Conservation (phyloP, 169 alveolate species). For the Plasmodium malariae region DNA sequence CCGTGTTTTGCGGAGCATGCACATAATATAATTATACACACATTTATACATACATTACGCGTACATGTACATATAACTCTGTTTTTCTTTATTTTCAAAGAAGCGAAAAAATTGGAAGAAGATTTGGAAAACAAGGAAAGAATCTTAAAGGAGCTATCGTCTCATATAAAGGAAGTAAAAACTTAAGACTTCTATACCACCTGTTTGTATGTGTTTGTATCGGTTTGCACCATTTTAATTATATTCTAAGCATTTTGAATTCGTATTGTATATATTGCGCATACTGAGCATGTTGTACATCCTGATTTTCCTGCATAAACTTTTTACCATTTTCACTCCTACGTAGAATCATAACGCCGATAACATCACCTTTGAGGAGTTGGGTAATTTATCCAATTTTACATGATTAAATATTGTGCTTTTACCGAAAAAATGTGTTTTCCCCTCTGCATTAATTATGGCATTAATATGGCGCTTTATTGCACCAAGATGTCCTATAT, state of each 20-base stretch:
- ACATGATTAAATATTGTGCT: not conserved
- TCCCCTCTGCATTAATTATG: too few relatives aligned
- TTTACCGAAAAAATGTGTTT: too few relatives aligned
- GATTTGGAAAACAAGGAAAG: constrained; percentile 70
- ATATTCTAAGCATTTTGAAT: too few relatives aligned
- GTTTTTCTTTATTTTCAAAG: constrained; percentile 27
- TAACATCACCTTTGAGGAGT: constrained; percentile 33
- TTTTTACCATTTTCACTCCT: not conserved
- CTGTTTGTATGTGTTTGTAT: not conserved
- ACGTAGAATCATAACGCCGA: constrained; percentile 15
- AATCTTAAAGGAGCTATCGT: constrained; percentile 47
- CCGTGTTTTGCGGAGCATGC: too few relatives aligned
- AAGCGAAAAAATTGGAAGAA: constrained; percentile 47
- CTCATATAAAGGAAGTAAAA: constrained; percentile 51
- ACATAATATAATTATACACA: not conserved
- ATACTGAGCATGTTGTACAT: too few relatives aligned
- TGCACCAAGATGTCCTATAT: too few relatives aligned
- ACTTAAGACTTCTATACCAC: not conserved
- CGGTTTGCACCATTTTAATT: not conserved
- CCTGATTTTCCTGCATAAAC: too few relatives aligned
- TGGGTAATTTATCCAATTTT: constrained; percentile 20
- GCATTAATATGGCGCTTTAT: too few relatives aligned
- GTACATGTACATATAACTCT: not conserved
- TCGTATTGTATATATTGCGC: not conserved
- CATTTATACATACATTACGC: not conserved